These are phyloP conservation scores for Fusarium chaquense DNA, from an alignment of 2,329 filamentous ascomycete genomes.

Conservation along the genomic window DNA sequence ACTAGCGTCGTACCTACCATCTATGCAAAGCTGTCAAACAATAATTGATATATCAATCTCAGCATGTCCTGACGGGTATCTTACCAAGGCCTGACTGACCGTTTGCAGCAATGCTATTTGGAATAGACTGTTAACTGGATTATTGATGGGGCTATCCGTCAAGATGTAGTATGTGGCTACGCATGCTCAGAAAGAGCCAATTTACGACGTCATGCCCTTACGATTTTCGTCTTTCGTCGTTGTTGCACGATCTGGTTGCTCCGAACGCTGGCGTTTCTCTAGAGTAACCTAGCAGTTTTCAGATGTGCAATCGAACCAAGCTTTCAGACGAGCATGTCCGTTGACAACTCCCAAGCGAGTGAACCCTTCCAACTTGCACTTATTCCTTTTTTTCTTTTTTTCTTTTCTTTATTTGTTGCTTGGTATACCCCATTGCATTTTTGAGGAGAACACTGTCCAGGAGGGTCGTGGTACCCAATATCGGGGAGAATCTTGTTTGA, in stretches of 20 bases:
- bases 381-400: background rate
- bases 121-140: background rate
- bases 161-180: slow-evolving; percentile 29
- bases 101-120: background rate
- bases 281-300: slow-evolving; percentile 23
- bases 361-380: slow-evolving; percentile 13
- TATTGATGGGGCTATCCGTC: background rate
- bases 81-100: too few relatives aligned
- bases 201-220: slow-evolving; percentile 53
- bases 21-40: background rate
- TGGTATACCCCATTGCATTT: slow-evolving; percentile 46
- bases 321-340: slow-evolving; percentile 9
- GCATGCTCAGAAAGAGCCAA: slow-evolving; percentile 40
- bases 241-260: slow-evolving; percentile 28
- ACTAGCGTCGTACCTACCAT: slow-evolving; percentile 16
- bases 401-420: slow-evolving; percentile 37
- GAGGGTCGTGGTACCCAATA: slow-evolving; percentile 18
- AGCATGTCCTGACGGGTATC: background rate
- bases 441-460: slow-evolving; percentile 34
- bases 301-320: slow-evolving; percentile 21
- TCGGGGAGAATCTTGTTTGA: slow-evolving; percentile 13
- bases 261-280: slow-evolving; percentile 32
- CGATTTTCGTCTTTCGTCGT: slow-evolving; percentile 43
- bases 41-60: background rate
- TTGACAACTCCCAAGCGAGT: slow-evolving; percentile 23